Base-by-base conservation (phyloP, 495 filamentous ascomycete species). In the Xylaria grammica region DNA sequence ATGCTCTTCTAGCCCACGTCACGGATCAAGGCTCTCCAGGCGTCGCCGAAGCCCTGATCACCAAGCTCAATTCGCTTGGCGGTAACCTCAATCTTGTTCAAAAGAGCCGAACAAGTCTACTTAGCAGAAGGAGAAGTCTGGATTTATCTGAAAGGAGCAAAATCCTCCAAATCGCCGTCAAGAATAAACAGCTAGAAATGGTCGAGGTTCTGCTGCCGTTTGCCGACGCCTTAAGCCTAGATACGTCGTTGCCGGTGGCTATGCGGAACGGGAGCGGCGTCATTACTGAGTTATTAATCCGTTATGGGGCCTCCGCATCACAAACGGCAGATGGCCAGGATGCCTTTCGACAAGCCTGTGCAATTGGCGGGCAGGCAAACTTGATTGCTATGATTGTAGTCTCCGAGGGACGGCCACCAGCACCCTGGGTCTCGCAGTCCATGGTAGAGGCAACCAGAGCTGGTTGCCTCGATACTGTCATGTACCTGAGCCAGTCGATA, bases 41-140 rank as follows among this genome's bases (percentile, higher is more conserved):
- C 1, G 79, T 84, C 36, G 80, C 81, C 55, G 79, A 82, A 61
- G 78, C 73, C 20, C 70, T 84, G 20, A 80, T 84, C 45, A 68
- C 65, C 4, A 84, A 77, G 72, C 67, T 84, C 46, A 64, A 71
- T 26, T 57, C 67, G 10, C 75, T 67, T 32, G 81, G 81, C 20
- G 80, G 79, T 6, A 77, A 82, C 48, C 45, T 79, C 17, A 80
- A 81, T 29, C 66, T 79, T 19, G 69, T 72, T 9, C 68, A 75
- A 42, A 80, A 77, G 69, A 77, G 68, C 50, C 77, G 74, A 44
- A 75, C 78, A 13, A 73, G 71, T 53, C 60, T 82, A 9, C 69
- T 84, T 10, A 76, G 68, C 36, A 67, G 81, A 56, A 74, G 76
- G 58, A 78, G 68, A 55, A 82, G 81, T 66, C 45, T 80, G n/a